Conservation (phyloP, 2,329 filamentous ascomycete species). For the Trichoderma oligosporum region DNA sequence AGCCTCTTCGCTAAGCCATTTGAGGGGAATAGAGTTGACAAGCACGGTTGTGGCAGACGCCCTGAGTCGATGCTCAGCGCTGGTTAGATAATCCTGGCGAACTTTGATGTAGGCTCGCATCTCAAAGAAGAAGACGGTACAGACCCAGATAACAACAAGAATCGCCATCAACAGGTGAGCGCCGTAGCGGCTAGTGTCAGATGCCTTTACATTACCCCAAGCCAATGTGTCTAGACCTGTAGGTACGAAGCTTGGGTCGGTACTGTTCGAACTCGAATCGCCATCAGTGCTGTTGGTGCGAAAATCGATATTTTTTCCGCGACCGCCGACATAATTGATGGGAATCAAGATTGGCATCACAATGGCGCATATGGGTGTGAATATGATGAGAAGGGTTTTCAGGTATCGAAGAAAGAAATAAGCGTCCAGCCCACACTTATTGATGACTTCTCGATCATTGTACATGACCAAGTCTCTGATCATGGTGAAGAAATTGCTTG, state of each 20-base stretch:
- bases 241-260: conserved; percentile 26
- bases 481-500: conserved; percentile 50
- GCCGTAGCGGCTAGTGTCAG: conserved; percentile 68
- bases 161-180: conserved; percentile 81
- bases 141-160: conserved; percentile 75
- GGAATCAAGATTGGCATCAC: conserved; percentile 84
- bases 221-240: conserved; percentile 76
- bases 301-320: conserved; percentile 51
- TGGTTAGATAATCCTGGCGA: conserved; percentile 90
- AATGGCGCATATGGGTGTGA: conserved; percentile 73
- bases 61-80: conserved; percentile 85
- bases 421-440: conserved; percentile 91
- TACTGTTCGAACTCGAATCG: conserved; percentile 19
- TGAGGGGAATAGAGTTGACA: conserved; percentile 82
- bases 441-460: conserved; percentile 77
- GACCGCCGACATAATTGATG: conserved; percentile 72
- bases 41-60: conserved; percentile 95
- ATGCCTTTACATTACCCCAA: conserved; percentile 76
- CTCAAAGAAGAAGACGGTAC: conserved; percentile 81
- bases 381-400: conserved; percentile 77
- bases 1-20: conserved; percentile 83
- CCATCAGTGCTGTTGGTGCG: conserved; percentile 33
- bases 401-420: conserved; percentile 95
- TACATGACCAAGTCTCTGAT: conserved; percentile 61
- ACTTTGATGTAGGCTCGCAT: conserved; percentile 85